Conservation (phyloP, 2,329 filamentous ascomycete genomes). For the Aspergillus amoenus region DNA sequence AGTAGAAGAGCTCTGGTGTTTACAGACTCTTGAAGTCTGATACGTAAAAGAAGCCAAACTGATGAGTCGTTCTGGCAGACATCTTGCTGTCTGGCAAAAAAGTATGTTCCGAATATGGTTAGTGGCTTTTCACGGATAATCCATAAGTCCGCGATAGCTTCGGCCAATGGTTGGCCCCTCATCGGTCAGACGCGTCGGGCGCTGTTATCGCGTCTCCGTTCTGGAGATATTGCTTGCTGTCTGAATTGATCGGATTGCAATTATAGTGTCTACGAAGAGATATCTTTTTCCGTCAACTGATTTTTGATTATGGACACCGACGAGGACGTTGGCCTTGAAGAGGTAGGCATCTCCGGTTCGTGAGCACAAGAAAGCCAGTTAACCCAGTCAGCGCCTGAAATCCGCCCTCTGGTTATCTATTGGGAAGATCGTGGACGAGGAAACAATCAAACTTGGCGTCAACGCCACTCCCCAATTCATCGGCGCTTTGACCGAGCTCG, state of each 20-base stretch:
- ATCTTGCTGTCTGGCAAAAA: background rate
- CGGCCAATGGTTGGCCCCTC: background rate
- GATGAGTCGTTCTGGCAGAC: background rate
- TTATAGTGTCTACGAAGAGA: no score
- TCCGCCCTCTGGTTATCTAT: slow-evolving; percentile 80
- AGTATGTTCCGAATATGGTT: background rate
- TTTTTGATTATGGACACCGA: slow-evolving; percentile 23
- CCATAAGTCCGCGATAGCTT: background rate
- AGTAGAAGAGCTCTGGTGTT: background rate
- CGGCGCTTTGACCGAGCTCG: slow-evolving; percentile 77
- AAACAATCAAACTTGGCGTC: slow-evolving; percentile 68
- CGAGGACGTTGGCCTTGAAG: slow-evolving; percentile 33
- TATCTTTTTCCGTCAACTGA: no score
- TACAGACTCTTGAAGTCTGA: background rate
- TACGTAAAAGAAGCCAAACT: background rate
- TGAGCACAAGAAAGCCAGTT: background rate
- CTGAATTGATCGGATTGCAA: no score
- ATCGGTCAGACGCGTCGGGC: background rate
- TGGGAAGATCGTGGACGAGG: slow-evolving; percentile 84
- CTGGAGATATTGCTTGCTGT: background rate
- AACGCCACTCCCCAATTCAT: slow-evolving; percentile 94
- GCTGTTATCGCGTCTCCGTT: background rate
- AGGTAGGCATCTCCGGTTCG: slow-evolving; percentile 24
- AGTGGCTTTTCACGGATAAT: background rate
- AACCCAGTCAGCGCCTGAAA: slow-evolving; percentile 66